Evolutionary conservation across 139 green algal genomes (phyloP), one percentile per base, ranked within the genome.

Genomic region (Nannochloris sp.): DNA sequence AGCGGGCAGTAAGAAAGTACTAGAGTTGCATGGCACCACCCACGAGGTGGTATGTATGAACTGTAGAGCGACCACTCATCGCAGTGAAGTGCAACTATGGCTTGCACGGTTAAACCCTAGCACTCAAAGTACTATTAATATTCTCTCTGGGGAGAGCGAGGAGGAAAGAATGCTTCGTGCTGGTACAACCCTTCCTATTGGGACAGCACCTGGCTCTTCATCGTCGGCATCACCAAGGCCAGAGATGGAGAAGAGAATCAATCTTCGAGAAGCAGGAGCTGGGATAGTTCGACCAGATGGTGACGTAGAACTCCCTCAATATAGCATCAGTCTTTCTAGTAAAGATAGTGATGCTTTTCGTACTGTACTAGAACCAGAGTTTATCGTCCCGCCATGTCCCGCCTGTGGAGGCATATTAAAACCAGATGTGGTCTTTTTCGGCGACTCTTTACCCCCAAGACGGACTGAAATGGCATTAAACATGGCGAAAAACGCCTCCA

Each of bases 1-100:
- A 53, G 87, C 84, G 0, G 87, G 86, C 7, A 70, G 30, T 1
- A 27, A 64, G 19, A 30, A 68, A 2, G 80, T 95, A 6, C 65
- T 97, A 24, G 92, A 98, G 84, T 81, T 98, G 54, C 92, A 98
- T 67, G 92, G 92, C 31, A 96, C 87, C 3, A 96, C 88, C 7
- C 89, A 97, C 61, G 83, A 89, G 51, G 84, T 93, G 0, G 61
- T 84, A 4, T 94, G 87, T 67, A 78, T 87, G 42, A 60, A 36
- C 14, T 95, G 88, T 72, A 76, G 74, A 14, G 12, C 51, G 27
- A 64, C 76, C 14, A 80, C 53, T 33, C 47, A 54, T 30, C 73
- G 87, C 12, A 31, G 77, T 8, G 67, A 68, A 0, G 59, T 93
- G 36, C 89, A 96, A 69, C 31, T 64, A 13, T 33, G 29, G 36